phyloP scores from a whole-genome alignment of 192 early-diverging fungal genomes.

The Thoreauomyces humboldtii region DNA sequence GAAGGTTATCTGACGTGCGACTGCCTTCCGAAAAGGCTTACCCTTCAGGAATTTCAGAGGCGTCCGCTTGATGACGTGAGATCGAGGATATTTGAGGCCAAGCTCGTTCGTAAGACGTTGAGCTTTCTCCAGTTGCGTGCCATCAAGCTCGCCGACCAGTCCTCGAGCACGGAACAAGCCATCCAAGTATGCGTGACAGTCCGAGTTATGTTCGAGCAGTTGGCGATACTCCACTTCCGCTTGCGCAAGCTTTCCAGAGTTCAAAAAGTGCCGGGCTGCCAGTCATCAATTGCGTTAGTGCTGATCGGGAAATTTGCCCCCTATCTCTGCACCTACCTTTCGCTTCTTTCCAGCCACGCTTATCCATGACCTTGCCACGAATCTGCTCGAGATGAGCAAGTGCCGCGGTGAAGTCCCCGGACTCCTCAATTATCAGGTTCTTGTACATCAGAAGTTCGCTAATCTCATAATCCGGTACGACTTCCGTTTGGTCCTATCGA shows the following conservation, averaged over 20 bases:
- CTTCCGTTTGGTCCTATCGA: constrained; percentile 23
- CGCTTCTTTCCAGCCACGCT: constrained; percentile 66
- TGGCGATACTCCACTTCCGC: constrained; percentile 73
- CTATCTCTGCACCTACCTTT: too few species aligned
- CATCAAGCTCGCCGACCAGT: constrained; percentile 49
- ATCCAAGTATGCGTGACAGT: constrained; percentile 69
- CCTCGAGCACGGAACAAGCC: constrained; percentile 59
- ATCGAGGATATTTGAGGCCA: constrained; percentile 71
- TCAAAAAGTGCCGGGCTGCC: constrained; percentile 68
- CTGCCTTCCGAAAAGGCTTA: too few species aligned
- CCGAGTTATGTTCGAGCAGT: constrained; percentile 79
- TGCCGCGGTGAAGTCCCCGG: constrained; percentile 71
- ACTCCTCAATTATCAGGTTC: constrained; percentile 81
- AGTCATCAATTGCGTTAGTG: too few species aligned
- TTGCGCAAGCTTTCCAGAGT: constrained; percentile 63
- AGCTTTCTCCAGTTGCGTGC: constrained; percentile 22
- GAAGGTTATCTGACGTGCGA: too few species aligned
- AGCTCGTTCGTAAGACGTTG: constrained; percentile 50
- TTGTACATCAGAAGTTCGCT: constrained; percentile 87
- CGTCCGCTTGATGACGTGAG: constrained; percentile 74
- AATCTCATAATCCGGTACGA: constrained; percentile 58
- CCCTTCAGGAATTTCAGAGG: constrained; percentile 75
- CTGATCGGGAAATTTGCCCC: too few species aligned
- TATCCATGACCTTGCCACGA: constrained; percentile 71
- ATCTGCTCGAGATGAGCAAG: constrained; percentile 76